A percentile compares a stretch with the other conserved stretches of the same genome.
phyloP scores from a whole-genome alignment of 2,329 filamentous ascomycete genomes.

The Scytalidium lignicola region DNA sequence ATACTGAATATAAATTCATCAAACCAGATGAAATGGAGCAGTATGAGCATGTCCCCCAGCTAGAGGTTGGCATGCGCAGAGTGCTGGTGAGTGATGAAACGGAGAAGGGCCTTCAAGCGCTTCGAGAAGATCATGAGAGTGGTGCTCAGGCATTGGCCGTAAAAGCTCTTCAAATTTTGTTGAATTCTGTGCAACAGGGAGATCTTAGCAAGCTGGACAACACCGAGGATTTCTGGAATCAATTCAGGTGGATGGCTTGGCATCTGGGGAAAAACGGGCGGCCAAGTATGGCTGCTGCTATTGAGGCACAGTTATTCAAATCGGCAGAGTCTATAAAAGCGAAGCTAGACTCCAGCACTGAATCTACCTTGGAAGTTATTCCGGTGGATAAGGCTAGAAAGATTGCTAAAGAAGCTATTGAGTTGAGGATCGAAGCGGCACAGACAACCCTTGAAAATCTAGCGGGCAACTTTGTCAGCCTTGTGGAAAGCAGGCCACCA shows the following conservation, averaged over 20 bases:
- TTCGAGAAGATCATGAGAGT: conserved; percentile 53
- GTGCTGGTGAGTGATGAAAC: conserved; percentile 45
- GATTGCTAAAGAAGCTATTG: conserved; percentile 15
- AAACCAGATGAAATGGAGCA: conserved; percentile 39
- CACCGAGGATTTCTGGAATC: conserved; percentile 47
- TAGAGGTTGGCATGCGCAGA: conserved; percentile 52
- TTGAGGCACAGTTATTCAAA: conserved; percentile 44
- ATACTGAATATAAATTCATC: conserved; percentile 52
- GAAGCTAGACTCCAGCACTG: background rate
- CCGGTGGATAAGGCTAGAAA: conserved; percentile 2
- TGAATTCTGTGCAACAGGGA: conserved; percentile 34
- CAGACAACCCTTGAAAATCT: conserved; percentile 6
- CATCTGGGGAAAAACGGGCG: conserved; percentile 60
- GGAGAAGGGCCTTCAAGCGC: conserved; percentile 37
- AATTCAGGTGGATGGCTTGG: conserved; percentile 52
- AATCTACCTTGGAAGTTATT: conserved; percentile 4
- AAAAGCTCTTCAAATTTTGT: conserved; percentile 45
- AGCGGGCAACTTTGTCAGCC: conserved; percentile 4
- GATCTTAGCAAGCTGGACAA: conserved; percentile 22
- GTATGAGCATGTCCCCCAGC: conserved; percentile 50
- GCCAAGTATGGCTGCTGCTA: conserved; percentile 61
- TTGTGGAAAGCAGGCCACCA: conserved; percentile 9
- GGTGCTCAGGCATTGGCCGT: conserved; percentile 54
- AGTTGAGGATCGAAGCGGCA: conserved; percentile 13
- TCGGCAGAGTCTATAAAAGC: conserved; percentile 30